Base-by-base conservation (phyloP, 1,284 basidiomycete genomes). In the Sporisorium reilianum region DNA sequence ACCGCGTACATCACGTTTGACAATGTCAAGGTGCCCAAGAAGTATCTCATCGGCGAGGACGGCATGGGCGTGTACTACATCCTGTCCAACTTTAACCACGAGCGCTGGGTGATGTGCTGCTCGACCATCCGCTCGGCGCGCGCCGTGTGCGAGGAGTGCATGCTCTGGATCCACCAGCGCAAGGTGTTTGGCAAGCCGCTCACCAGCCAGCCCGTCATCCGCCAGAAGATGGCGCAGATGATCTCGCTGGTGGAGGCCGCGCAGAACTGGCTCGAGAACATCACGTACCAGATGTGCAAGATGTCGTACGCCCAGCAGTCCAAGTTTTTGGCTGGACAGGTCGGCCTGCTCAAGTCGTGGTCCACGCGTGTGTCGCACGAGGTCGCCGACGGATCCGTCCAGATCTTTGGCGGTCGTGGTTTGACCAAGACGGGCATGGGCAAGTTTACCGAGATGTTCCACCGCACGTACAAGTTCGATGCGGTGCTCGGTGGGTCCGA, bases 281-380 rank as follows among this genome's bases (percentile, higher is more conserved):
- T 96, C 69, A 95, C 94, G 0, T 90, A 91, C 85, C 94, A 96
- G 86, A 96, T 96, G 94, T 90, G 89, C 83, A 90, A 94, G 79
- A 85, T 82, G 93, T 85, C 85, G 80, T 85, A 97, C 85, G 89
- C 88, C 63, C 90, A 96, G 84, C 94, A 94, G 86, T 85, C 87
- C 44, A 78, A 80, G 65, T 76, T 80, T 65, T 78, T 86, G 28
- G 85, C 80, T 50, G 92, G 92, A 16, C 92, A 89, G 72, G 91
- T 94, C 61, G 93, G 89, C 14, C 87, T 94, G 63, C 85, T 93
- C 83, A 94, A 94, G 87, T 75, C 78, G 23, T 85, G 77, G 77
- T 76, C 73, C 10, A 85, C 84, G 1, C 68, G 83, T 10, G 79
- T 85, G 10, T 80, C 77, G 41, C 78, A 85, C 75, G 79, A 84